Evolutionary conservation across 2,329 filamentous ascomycete genomes (phyloP).

Genomic region (Sclerotinia nivalis): DNA sequence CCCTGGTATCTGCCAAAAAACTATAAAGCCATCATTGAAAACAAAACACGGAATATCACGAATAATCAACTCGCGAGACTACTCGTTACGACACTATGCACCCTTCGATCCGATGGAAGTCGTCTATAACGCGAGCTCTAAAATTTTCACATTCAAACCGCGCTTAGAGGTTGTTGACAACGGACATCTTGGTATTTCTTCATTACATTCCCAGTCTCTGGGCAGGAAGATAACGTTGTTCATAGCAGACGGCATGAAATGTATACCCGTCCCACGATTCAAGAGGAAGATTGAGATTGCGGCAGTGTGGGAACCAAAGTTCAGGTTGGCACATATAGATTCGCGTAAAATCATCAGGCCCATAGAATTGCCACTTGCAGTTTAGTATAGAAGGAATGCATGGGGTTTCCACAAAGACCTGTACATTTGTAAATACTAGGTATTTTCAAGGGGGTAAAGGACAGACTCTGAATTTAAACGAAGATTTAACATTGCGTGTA

Average conservation of each 20-base stretch:
- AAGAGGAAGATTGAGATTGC: neutral
- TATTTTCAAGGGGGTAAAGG: neutral
- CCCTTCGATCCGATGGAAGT: neutral
- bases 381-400: neutral
- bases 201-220: neutral
- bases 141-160: neutral
- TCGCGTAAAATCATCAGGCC: neutral
- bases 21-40: neutral
- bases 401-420: neutral
- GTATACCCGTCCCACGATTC: neutral
- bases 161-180: neutral
- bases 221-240: neutral
- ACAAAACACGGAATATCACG: neutral
- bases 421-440: conserved; percentile 6
- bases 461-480: neutral
- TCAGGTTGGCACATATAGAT: no score
- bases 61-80: neutral
- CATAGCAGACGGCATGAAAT: neutral
- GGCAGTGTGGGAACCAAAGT: neutral
- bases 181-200: neutral
- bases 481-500: neutral
- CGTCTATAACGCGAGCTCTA: neutral
- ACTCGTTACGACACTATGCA: neutral
- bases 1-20: neutral
- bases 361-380: neutral